Base-by-base conservation (phyloP, 768 basidiomycete species). In the Suillus cothurnatus region DNA sequence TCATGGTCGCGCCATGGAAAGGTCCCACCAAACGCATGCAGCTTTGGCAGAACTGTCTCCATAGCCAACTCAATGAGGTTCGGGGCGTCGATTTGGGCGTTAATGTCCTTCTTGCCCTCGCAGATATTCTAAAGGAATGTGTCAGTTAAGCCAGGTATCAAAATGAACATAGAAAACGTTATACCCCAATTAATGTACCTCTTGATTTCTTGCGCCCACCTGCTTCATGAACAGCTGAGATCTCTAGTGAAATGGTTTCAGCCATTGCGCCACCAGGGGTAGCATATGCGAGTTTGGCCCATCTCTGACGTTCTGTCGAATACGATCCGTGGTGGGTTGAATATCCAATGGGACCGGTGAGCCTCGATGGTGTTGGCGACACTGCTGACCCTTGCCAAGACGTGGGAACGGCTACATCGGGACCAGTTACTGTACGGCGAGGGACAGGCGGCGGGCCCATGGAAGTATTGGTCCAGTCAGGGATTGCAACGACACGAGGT, bases 311-410 rank as follows among this genome's bases (percentile, higher is more conserved):
- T 26, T 58, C 28, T 39, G 57, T 26, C 0, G 41, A 8, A 39
- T 64, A 64, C 5, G 39, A 38, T 34, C n/a, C 36, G 60, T 64
- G 63, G 36, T 64, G 63, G n/a, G n/a, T n/a, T n/a, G n/a, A n/a
- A n/a, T n/a, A n/a, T n/a, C n/a, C n/a, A n/a, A n/a, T n/a, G n/a
- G n/a, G n/a, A n/a, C n/a, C n/a, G n/a, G n/a, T n/a, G n/a, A n/a
- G n/a, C n/a, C n/a, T n/a, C n/a, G n/a, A n/a, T n/a, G n/a, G n/a
- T n/a, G n/a, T n/a, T n/a, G n/a, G n/a, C n/a, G n/a, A n/a, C n/a
- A n/a, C n/a, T n/a, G n/a, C n/a, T n/a, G n/a, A n/a, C n/a, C n/a
- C n/a, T n/a, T n/a, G n/a, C n/a, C n/a, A n/a, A n/a, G n/a, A n/a
- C n/a, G n/a, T n/a, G n/a, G n/a, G n/a, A n/a, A n/a, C n/a, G n/a